phyloP scores from a whole-genome alignment of 345 rosid species.

The Citrus medica region DNA sequence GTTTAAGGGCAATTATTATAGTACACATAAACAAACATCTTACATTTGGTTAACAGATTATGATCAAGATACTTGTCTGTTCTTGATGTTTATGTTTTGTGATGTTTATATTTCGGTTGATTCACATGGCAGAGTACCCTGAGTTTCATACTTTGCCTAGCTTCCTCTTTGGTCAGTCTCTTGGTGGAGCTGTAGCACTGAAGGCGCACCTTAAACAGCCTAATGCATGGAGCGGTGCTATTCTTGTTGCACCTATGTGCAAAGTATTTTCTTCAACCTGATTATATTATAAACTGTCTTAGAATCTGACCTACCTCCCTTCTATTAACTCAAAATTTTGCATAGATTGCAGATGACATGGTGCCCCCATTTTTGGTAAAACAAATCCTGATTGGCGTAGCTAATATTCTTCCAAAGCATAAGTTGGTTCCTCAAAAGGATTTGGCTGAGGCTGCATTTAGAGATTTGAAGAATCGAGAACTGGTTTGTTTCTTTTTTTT shows the following conservation, averaged over 20 bases:
- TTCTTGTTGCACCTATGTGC: constrained; percentile 97
- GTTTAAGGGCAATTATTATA: background rate
- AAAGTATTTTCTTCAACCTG: constrained; percentile 51
- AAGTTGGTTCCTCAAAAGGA: constrained; percentile 92
- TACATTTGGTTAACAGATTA: background rate
- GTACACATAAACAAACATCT: background rate
- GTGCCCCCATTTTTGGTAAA: constrained; percentile 59
- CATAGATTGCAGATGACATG: constrained; percentile 88
- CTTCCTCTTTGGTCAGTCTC: constrained; percentile 85
- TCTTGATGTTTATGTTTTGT: constrained; percentile 15
- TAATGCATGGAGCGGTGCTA: constrained; percentile 79
- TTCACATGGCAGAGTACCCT: constrained; percentile 52
- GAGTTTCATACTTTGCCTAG: constrained; percentile 55
- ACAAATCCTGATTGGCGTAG: constrained; percentile 63
- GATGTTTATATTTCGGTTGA: constrained; percentile 8
- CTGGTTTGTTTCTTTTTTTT: constrained; percentile 37
- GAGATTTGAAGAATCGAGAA: constrained; percentile 58
- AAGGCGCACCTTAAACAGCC: constrained; percentile 88
- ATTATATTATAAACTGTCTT: constrained; percentile 5
- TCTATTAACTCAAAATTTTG: constrained; percentile 4
- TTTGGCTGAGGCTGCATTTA: constrained; percentile 74
- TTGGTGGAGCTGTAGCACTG: constrained; percentile 98
- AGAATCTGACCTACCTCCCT: constrained; percentile 4
- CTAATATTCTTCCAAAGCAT: constrained; percentile 65
- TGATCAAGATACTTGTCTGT: background rate